A percentile compares a stretch with the other conserved stretches of the same genome.
phyloP scores from a whole-genome alignment of 129 eudicot genomes.

The Tagetes patula region DNA sequence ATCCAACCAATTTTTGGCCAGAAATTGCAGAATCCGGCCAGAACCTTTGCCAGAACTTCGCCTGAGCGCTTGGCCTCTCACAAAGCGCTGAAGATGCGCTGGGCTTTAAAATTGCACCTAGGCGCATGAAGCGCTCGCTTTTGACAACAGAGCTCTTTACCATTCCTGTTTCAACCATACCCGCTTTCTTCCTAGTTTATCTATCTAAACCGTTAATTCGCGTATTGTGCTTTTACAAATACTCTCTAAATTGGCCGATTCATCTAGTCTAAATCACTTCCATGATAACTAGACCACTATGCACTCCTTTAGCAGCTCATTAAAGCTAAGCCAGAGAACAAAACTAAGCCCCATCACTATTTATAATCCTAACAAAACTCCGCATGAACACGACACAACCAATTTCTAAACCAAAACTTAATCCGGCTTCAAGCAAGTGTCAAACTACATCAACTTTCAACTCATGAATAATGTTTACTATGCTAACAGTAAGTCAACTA shows the following conservation, averaged over 20 bases:
- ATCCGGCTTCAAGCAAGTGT: not conserved
- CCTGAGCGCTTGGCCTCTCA: too few species aligned
- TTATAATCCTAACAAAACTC: not conserved
- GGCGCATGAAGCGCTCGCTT: too few species aligned
- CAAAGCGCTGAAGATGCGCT: too few species aligned
- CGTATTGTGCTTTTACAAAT: not conserved
- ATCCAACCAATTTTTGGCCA: too few species aligned
- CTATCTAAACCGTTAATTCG: not conserved
- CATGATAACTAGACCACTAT: not conserved
- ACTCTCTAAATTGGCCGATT: not conserved
- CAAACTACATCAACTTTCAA: not conserved
- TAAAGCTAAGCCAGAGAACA: not conserved
- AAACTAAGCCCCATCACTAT: not conserved
- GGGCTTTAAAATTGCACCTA: too few species aligned
- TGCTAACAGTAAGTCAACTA: not conserved
- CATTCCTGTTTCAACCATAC: not conserved
- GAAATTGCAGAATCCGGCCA: too few species aligned
- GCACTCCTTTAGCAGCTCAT: not conserved
- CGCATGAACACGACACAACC: not conserved
- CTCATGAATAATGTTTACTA: not conserved
- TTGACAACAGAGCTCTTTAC: not conserved
- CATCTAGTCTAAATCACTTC: not conserved
- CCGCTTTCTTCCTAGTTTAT: not conserved
- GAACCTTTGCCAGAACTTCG: too few species aligned
- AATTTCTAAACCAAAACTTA: not conserved